These are phyloP conservation scores for Plantago elongata DNA, from an alignment of 257 asterid species.

Conservation along the genomic window DNA sequence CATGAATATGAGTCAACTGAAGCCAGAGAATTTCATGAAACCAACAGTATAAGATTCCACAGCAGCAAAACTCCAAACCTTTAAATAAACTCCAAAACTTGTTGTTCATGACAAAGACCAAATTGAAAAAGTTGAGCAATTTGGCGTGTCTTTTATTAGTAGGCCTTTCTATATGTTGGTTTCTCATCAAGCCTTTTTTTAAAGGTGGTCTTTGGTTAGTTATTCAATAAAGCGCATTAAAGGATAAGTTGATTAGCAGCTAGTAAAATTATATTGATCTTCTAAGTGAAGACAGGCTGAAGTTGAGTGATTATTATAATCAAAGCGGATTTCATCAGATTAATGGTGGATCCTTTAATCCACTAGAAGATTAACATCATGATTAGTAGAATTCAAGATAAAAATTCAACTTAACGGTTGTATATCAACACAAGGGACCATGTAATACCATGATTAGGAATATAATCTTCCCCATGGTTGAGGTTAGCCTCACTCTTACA, in stretches of 20 bases:
- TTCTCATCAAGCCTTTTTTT: constrained; percentile 32
- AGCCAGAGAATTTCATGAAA: too few species aligned
- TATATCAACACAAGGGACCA: too few species aligned
- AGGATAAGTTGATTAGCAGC: constrained; percentile 1
- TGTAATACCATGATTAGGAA: too few species aligned
- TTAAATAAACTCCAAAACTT: constrained; percentile 11
- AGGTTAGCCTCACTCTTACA: too few species aligned
- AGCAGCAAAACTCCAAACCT: constrained; percentile 27
- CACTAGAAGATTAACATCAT: too few species aligned
- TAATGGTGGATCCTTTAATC: too few species aligned
- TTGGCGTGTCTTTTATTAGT: too few species aligned
- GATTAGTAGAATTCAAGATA: not conserved
- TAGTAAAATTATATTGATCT: constrained; percentile 8
- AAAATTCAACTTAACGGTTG: too few species aligned
- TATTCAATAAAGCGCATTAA: constrained; percentile 14
- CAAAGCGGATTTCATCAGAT: not conserved
- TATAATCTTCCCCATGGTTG: too few species aligned
- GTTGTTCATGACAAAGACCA: constrained; percentile 17
- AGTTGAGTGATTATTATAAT: constrained; percentile 8
- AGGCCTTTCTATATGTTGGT: constrained; percentile 14
- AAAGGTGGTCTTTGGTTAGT: constrained; percentile 19
- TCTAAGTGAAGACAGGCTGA: constrained; percentile 31
- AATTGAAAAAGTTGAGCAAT: not conserved
- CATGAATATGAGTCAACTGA: too few species aligned
- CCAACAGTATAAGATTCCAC: constrained; percentile 24